Base-by-base conservation (phyloP, 495 filamentous ascomycete genomes). In the Hyaloscypha variabilis region DNA sequence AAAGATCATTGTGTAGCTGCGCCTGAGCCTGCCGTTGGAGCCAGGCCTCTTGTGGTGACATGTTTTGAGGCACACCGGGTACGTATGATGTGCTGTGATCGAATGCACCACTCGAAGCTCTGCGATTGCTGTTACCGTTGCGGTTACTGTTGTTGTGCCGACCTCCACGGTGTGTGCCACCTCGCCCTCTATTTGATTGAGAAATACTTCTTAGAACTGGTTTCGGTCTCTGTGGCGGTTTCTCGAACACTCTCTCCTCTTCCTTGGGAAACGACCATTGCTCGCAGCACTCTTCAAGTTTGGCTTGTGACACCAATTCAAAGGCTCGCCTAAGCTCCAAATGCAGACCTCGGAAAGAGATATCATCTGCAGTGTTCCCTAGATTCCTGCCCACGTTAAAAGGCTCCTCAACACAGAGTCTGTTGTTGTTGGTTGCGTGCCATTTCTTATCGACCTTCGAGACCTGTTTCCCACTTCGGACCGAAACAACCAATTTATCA, bases 291-390 rank as follows among this genome's bases (percentile, higher is more conserved):
- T 89, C 85, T 5, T 85, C 86, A 36, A 98, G 80, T 69, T 93
- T 88, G 11, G 83, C 90, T 46, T 92, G 82, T 4, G 90, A 83
- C 23, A 96, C 82, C 53, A 90, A 77, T 63, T 91, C 88, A 76
- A 96, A 97, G 1, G 95, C 96, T 70, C 91, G 85, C 69, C 96
- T 87, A 51, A 99, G 76, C 76, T 99, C 95, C 56, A 91, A 74
- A 77, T 98, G 96, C 23, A 99, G 83, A 2, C 95, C 95, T 57
- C 90, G 84, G 72, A 96, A 96, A 1, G 95, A 95, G 3, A 88
- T 93, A 73, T 96, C 94, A 71, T 99, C 95, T 10, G 95, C 95
- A 24, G 95, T 97, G 70, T 98, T 98, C 0, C 94, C 95, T 57
- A 99, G 81, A 75, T 99, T 99, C n/a, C 96, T 84, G n/a, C 78